Conservation (phyloP, 2,329 filamentous ascomycete species). For the Ophioceras dolichostomum region DNA sequence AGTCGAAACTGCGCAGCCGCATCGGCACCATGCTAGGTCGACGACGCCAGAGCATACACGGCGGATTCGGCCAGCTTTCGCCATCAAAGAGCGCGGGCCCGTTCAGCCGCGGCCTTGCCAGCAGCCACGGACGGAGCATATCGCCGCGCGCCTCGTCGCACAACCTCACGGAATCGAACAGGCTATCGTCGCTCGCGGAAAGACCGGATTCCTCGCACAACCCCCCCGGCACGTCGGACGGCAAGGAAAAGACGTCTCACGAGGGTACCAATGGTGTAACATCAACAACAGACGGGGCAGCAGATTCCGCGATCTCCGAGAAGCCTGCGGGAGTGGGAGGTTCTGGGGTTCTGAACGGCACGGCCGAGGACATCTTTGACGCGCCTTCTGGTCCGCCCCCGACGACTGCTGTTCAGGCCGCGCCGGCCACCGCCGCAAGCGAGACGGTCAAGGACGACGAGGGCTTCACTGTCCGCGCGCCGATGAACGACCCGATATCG, state of each 20-base stretch:
- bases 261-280: constrained; percentile 34
- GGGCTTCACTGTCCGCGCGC: constrained; percentile 61
- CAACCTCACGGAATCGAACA: constrained; percentile 42
- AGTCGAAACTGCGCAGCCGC: constrained; percentile 47
- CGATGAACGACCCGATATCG: constrained; percentile 53
- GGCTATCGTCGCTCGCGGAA: constrained; percentile 46
- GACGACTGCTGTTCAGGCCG: constrained; percentile 28
- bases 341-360: constrained; percentile 32
- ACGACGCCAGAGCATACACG: constrained; percentile 54
- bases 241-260: constrained; percentile 20
- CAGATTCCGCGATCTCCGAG: constrained; percentile 9
- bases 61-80: constrained; percentile 44
- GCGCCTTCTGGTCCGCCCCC: constrained; percentile 40
- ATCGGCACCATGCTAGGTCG: constrained; percentile 59
- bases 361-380: constrained; percentile 33
- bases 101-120: constrained; percentile 50
- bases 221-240: constrained; percentile 15
- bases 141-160: constrained; percentile 48
- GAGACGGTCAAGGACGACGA: constrained; percentile 54
- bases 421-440: constrained; percentile 11
- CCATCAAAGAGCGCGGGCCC: constrained; percentile 36
- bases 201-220: constrained; percentile 29
- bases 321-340: constrained; percentile 17
- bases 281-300: constrained; percentile 1
- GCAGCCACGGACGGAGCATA: constrained; percentile 45